Conservation (phyloP, 768 basidiomycete species). For the Sporobolomyces pararoseus region DNA sequence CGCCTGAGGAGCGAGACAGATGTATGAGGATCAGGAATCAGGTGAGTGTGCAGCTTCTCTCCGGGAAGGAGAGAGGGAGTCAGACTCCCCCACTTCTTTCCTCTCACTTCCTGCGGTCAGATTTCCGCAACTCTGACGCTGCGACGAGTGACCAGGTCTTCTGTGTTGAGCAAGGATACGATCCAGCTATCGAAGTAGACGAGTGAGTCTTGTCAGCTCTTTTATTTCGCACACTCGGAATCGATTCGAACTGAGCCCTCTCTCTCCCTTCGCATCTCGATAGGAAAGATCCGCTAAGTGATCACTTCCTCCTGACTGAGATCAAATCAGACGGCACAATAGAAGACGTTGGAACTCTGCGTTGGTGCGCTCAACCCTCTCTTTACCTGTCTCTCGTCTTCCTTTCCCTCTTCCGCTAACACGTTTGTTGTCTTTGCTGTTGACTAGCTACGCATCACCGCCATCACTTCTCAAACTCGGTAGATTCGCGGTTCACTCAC, state of each 20-base stretch:
- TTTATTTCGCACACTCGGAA: background rate
- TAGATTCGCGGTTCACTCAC: conserved; percentile 22
- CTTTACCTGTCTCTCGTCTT: background rate
- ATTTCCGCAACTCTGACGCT: background rate
- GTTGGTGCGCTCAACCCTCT: background rate
- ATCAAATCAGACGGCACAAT: background rate
- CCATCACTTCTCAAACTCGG: conserved; percentile 28
- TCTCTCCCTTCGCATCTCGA: background rate
- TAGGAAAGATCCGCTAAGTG: conserved; percentile 27
- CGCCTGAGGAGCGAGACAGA: background rate
- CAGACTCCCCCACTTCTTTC: background rate
- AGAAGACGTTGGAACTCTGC: conserved; percentile 19
- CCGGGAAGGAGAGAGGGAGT: too few relatives aligned
- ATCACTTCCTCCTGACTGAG: conserved; percentile 25
- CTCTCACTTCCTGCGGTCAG: background rate
- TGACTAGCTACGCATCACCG: background rate
- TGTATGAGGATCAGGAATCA: conserved; percentile 7
- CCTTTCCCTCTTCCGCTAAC: too few relatives aligned
- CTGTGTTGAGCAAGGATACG: conserved; percentile 33
- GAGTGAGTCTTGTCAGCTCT: background rate
- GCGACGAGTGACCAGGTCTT: conserved; percentile 27
- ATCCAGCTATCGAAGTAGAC: conserved; percentile 24
- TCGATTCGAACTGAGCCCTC: background rate
- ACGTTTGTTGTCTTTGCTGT: too few relatives aligned
- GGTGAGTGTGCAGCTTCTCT: background rate